Conservation (phyloP, 306 rosid genomes). For the Hylodesmum podocarpum region DNA sequence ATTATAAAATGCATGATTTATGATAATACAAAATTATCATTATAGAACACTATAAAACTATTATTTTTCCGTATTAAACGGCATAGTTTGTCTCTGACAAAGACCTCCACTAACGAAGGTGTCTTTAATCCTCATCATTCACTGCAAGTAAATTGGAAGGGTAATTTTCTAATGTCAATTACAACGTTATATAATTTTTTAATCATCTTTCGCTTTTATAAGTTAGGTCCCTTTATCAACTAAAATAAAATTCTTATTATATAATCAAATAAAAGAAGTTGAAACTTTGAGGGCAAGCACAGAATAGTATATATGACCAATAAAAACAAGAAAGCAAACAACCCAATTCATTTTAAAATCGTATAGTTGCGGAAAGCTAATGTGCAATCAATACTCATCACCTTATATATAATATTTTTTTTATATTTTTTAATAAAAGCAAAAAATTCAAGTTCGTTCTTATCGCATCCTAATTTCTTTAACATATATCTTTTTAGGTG, state of each 20-base stretch:
- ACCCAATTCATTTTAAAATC: conserved; percentile 25
- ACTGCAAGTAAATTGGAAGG: conserved; percentile 18
- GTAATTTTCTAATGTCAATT: conserved; percentile 13
- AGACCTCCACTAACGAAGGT: conserved; percentile 25
- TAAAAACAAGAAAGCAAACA: conserved; percentile 22
- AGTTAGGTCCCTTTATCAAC: conserved; percentile 29
- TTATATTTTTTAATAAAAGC: conserved; percentile 21
- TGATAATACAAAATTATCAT: not conserved
- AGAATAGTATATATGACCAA: conserved; percentile 31
- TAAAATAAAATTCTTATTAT: not conserved
- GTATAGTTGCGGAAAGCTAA: conserved; percentile 42
- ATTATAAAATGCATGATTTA: not conserved
- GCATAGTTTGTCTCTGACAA: not conserved
- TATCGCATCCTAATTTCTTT: conserved; percentile 40
- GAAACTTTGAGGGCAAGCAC: conserved; percentile 34
- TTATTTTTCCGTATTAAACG: not conserved
- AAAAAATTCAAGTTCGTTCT: conserved; percentile 39
- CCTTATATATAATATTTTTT: conserved; percentile 25
- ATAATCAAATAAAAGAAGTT: conserved; percentile 10
- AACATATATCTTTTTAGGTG: not conserved
- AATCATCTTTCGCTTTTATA: conserved; percentile 34
- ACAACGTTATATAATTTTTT: not conserved
- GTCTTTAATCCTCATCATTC: not conserved
- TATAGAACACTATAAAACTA: no score
- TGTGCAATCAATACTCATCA: conserved; percentile 52